Percentiles rank a stretch among this genome's conserved stretches.
These are phyloP conservation scores for Xylariales sp. DNA, from an alignment of 2,329 filamentous ascomycete genomes.

Conservation along the genomic window DNA sequence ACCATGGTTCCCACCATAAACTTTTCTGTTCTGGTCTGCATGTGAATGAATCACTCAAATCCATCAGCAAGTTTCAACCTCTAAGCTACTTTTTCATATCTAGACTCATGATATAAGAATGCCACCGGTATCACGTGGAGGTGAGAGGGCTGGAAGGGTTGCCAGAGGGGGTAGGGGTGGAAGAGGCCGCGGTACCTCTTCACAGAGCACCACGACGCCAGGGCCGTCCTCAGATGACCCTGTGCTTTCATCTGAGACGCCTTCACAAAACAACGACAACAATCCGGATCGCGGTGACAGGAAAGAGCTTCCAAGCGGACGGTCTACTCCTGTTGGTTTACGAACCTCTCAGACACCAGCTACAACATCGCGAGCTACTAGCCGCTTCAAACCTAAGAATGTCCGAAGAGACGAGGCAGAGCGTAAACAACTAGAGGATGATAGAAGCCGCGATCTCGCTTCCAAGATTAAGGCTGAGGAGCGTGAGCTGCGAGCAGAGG, in stretches of 20 bases:
- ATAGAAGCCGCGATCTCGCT: conserved; percentile 46
- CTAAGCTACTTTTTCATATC: background rate
- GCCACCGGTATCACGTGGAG: conserved; percentile 43
- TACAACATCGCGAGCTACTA: conserved; percentile 52
- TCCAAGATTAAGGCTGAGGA: conserved; percentile 50
- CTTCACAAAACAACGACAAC: conserved; percentile 27
- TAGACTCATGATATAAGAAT: conserved; percentile 39
- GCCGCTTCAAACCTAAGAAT: conserved; percentile 61
- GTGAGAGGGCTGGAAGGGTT: conserved; percentile 38
- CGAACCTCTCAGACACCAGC: conserved; percentile 50
- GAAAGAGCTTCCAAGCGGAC: conserved; percentile 27
- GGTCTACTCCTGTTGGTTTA: conserved; percentile 31
- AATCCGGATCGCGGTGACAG: background rate
- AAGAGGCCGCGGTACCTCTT: conserved; percentile 39
- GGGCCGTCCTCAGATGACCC: conserved; percentile 33
- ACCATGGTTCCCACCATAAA: conserved; percentile 46
- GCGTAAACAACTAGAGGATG: conserved; percentile 59
- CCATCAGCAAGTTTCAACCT: conserved; percentile 1
- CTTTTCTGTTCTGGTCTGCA: conserved; percentile 41
- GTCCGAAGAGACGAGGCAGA: conserved; percentile 63
- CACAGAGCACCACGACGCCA: conserved; percentile 23
- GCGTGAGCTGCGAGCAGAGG: conserved; percentile 48
- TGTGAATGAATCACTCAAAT: conserved; percentile 20
- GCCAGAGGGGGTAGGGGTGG: conserved; percentile 39
- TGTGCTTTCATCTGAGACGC: conserved; percentile 27